These are phyloP conservation scores for Aspergillus latus DNA, from an alignment of 2,329 filamentous ascomycete genomes.

Conservation along the genomic window DNA sequence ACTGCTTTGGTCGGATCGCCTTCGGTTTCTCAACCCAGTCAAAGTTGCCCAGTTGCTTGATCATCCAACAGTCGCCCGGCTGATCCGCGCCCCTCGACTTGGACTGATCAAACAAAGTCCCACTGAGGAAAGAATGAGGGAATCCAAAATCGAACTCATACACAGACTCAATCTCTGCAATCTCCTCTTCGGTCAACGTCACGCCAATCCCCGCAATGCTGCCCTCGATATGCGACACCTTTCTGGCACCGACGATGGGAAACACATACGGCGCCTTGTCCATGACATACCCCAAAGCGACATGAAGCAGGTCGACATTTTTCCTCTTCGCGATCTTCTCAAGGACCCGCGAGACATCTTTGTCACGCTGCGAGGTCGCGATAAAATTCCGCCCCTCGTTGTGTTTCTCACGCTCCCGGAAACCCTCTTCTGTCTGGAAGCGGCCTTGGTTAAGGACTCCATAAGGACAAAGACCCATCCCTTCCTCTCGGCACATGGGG, in stretches of 20 bases:
- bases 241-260: slow-evolving; percentile 55
- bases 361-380: slow-evolving; percentile 15
- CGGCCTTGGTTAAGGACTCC: slow-evolving; percentile 30
- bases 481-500: slow-evolving; percentile 63
- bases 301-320: slow-evolving; percentile 11
- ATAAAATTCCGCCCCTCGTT: slow-evolving; percentile 25
- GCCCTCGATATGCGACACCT: slow-evolving; percentile 52
- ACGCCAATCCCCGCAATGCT: slow-evolving; percentile 59
- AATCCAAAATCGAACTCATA: slow-evolving; percentile 5
- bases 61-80: not conserved
- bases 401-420: slow-evolving; percentile 28
- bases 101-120: not conserved
- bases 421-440: slow-evolving; percentile 44
- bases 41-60: not conserved
- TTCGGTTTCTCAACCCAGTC: not conserved
- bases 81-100: not conserved
- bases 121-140: not conserved
- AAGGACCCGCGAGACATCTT: slow-evolving; percentile 15
- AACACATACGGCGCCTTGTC: slow-evolving; percentile 55
- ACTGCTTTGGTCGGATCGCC: not conserved
- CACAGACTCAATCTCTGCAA: slow-evolving; percentile 1
- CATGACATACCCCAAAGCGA: slow-evolving; percentile 54
- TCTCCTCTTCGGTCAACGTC: not conserved
- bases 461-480: slow-evolving; percentile 61
- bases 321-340: slow-evolving; percentile 8